Evolutionary conservation across 2,329 filamentous ascomycete genomes (phyloP).

Genomic region (Plectosphaerella plurivora): DNA sequence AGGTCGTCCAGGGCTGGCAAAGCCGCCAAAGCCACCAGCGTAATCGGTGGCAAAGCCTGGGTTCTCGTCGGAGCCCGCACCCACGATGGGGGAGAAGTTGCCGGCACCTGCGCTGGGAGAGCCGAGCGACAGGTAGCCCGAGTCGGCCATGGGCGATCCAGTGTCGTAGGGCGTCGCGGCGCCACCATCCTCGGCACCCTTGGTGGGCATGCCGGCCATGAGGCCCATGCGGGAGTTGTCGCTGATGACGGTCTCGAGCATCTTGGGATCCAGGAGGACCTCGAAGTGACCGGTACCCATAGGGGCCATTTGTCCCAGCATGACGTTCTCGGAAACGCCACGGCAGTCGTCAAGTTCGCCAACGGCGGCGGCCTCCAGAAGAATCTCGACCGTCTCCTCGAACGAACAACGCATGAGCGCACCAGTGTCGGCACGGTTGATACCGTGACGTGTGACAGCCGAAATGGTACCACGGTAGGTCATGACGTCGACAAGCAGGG

Average conservation of each 20-base stretch:
- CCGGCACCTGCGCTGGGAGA: conserved; percentile 50
- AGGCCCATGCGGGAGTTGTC: conserved; percentile 85
- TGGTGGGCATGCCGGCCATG: conserved; percentile 73
- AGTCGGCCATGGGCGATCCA: conserved; percentile 72
- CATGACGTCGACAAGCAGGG: conserved; percentile 95
- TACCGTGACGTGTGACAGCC: conserved; percentile 95
- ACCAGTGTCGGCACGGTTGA: conserved; percentile 96
- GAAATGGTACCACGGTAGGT: conserved; percentile 91
- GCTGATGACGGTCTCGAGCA: conserved; percentile 91
- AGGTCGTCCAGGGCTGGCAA: conserved; percentile 57
- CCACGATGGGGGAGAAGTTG: conserved; percentile 75
- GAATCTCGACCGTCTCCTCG: conserved; percentile 97
- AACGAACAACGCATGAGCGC: conserved; percentile 99
- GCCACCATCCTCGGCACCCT: conserved; percentile 71
- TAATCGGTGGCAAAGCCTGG: conserved; percentile 62
- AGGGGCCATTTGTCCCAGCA: conserved; percentile 93
- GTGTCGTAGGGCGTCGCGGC: conserved; percentile 93
- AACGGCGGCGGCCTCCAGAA: conserved; percentile 89
- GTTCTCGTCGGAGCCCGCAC: conserved; percentile 62
- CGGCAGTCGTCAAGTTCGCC: conserved; percentile 97
- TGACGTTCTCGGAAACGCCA: conserved; percentile 97
- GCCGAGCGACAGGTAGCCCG: conserved; percentile 59
- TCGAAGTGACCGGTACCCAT: conserved; percentile 97
- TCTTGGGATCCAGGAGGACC: conserved; percentile 85
- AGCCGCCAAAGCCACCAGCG: conserved; percentile 43